Conservation (phyloP, 108 stramenopile genomes). For the Fragilaria crotonensis region DNA sequence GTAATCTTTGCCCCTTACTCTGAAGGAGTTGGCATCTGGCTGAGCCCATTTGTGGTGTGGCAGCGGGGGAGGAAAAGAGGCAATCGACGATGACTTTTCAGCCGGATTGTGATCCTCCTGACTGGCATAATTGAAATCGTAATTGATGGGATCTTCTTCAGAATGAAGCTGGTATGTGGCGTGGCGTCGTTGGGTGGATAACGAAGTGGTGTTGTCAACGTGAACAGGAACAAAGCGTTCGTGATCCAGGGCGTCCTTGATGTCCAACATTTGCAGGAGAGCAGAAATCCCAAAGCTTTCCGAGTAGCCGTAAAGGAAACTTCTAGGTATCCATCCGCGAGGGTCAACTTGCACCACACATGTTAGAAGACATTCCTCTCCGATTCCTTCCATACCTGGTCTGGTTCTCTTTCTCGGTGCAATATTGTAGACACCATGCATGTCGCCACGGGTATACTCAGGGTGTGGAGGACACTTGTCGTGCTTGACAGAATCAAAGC, state of each 20-base stretch:
- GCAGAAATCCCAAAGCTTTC: conserved; percentile 77
- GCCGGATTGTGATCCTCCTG: conserved; percentile 19
- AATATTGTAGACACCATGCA: conserved; percentile 83
- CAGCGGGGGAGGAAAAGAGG: conserved; percentile 25
- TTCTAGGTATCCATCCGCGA: conserved; percentile 80
- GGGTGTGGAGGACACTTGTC: conserved; percentile 55
- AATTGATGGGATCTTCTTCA: conserved; percentile 18
- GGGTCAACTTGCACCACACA: conserved; percentile 87
- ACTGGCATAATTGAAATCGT: conserved; percentile 29
- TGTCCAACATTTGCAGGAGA: conserved; percentile 78
- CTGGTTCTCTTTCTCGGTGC: conserved; percentile 42
- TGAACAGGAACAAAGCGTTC: conserved; percentile 46
- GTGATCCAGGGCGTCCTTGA: conserved; percentile 68
- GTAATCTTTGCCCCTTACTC: conserved; percentile 84
- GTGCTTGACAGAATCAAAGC: conserved; percentile 74
- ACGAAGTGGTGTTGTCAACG: neutral
- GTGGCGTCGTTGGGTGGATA: too few relatives aligned
- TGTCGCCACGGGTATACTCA: conserved; percentile 76
- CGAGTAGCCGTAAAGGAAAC: conserved; percentile 46
- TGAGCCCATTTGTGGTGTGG: conserved; percentile 59
- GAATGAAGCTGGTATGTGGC: neutral
- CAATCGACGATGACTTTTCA: neutral
- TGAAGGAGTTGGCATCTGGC: conserved; percentile 80
- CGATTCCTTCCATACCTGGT: conserved; percentile 8
- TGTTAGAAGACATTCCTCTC: conserved; percentile 73